Base-by-base conservation (phyloP, 2,329 filamentous ascomycete genomes). In the Fusarium lateritium region DNA sequence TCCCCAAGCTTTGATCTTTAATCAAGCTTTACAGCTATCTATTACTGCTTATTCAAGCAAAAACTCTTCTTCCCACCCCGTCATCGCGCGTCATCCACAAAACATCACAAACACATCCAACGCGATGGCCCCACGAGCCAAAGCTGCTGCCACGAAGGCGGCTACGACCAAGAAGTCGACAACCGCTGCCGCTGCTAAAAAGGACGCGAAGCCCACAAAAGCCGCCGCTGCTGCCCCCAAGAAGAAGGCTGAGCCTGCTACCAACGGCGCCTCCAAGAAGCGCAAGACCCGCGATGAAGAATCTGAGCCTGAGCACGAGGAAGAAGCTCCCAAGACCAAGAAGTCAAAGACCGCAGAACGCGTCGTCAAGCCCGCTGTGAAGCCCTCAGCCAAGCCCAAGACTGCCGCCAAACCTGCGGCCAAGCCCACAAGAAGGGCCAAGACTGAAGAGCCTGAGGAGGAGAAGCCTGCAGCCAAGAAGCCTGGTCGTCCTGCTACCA, bases 371-470 rank as follows among this genome's bases (percentile, higher is more conserved):
- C 67, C 69, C 22, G 73, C 67, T 19, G 73, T 73, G 56, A 75
- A 76, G 67, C 71, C 75, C 33, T 47, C 69, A 5, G 45, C 64
- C 38, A 76, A 76, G 65, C 55, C 70, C 17, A 73, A 72, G 57
- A 31, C 63, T 2, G 44, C 73, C 22, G 54, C 70, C 8, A 66
- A 73, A 51, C 46, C 58, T 28, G 70, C 73, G 62, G 57, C 59
- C 10, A 58, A 60, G 33, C 38, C 71, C 14, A 69, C 60, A 54
- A 73, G 75, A 65, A 71, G 69, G 56, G 54, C 64, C 62, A 76
- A 73, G 70, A 69, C 68, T 77, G 87, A 85, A 52, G 81, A 91
- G 70, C 89, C 65, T 22, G 69, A 73, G 8, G 65, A 65, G 45
- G 65, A 59, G 58, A 94, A 56, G 65, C 60, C 75, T 4, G 57